Base-by-base conservation (phyloP, 192 early-diverging fungal genomes). In the Entomortierella beljakovae region DNA sequence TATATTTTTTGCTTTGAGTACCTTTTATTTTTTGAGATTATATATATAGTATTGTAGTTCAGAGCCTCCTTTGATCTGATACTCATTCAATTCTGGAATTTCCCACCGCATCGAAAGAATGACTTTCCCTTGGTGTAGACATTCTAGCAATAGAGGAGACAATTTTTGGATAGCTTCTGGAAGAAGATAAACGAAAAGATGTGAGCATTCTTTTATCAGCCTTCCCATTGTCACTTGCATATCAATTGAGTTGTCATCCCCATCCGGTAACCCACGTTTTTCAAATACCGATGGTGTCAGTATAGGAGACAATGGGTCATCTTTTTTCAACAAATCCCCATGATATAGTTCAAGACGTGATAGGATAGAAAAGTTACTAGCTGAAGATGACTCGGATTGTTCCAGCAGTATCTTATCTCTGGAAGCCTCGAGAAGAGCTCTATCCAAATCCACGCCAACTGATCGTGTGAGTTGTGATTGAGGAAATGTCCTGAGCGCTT, bases 81-180 rank as follows among this genome's bases (percentile, higher is more conserved):
- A 77, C 13, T 15, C 15, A 6, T 23, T 16, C 22, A 77, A 28
- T 18, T 64, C 60, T 4, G 61, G 65, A 20, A 77, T 64, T 18
- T 77, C 73, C 73, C 73, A 77, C 1, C 64, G 65, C 73, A 77
- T 77, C 1, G 65, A 68, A 10, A 77, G 28, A 28, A 77, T 55
- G 2, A 64, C 26, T 25, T 77, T 77, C 0, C 52, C 57, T 16
- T 64, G 52, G 15, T 64, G 35, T 3, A 77, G 22, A 2, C 52
- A 43, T n/a, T 77, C 66, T 0, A 64, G 18, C 25, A 77, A 48
- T 0, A 77, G 26, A 0, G 60, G 60, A 0, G 54, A 43, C 18
- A 77, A 49, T 38, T 77, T 77, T 16, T 65, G 58, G 18, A 77
- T 29, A 3, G 73, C 73, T 20, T 64, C 73, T 1, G 73, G 73